phyloP scores from a whole-genome alignment of 163 green algal species.

The Chlamydomonas reinhardtii region DNA sequence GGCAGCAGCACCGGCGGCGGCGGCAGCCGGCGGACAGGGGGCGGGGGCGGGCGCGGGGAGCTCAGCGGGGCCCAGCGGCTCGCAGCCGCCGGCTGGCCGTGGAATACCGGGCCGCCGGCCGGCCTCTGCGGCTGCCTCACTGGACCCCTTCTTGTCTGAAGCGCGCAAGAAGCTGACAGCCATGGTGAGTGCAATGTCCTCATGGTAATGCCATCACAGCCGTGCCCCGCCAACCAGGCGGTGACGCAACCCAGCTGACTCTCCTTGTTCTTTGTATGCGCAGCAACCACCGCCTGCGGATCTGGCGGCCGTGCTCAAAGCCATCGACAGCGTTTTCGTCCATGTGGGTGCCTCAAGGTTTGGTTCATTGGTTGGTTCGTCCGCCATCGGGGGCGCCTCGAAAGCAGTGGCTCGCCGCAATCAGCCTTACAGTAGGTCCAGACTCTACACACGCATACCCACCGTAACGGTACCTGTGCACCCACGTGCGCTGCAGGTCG shows the following conservation, averaged over 20 bases:
- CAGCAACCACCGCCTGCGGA: slow-evolving; percentile 4
- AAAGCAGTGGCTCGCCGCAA: too few relatives aligned
- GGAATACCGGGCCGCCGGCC: neutral
- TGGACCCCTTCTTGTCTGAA: slow-evolving; percentile 13
- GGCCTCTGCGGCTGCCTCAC: neutral
- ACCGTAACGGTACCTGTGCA: too few relatives aligned
- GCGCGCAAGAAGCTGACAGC: slow-evolving; percentile 14
- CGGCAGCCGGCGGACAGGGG: neutral
- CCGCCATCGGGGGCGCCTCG: too few relatives aligned
- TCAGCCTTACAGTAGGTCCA: too few relatives aligned
- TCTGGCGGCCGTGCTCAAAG: neutral
- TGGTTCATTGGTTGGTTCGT: too few relatives aligned
- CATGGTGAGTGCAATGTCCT: neutral
- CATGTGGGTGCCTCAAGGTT: neutral
- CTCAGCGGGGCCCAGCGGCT: too few relatives aligned
- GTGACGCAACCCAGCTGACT: too few relatives aligned
- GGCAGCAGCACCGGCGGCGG: neutral
- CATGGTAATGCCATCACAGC: neutral
- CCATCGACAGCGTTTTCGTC: neutral
- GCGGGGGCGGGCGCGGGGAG: neutral
- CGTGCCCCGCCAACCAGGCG: neutral
- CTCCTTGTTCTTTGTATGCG: neutral
- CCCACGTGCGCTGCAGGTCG: slow-evolving; percentile 12
- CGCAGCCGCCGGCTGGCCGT: too few relatives aligned
- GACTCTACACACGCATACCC: too few relatives aligned